Conservation (phyloP, 257 asterid genomes). For the Nicotiana otophora region DNA sequence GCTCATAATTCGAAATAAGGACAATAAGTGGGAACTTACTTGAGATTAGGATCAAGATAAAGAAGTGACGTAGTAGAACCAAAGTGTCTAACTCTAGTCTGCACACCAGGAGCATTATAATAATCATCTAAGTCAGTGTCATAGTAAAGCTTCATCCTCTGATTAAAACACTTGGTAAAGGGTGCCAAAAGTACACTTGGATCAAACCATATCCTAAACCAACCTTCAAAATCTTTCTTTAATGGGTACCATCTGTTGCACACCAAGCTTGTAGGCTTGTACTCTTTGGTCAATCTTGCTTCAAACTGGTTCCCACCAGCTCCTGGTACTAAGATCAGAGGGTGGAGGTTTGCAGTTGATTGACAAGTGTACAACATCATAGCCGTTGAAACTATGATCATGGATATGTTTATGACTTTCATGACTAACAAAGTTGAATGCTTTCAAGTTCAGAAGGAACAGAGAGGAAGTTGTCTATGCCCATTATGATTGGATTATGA, state of each 20-base stretch:
- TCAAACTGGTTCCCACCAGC: slow-evolving; percentile 90
- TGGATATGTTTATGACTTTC: slow-evolving; percentile 1
- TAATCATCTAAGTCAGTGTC: slow-evolving; percentile 59
- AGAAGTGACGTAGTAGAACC: slow-evolving; percentile 57
- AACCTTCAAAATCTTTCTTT: slow-evolving; percentile 56
- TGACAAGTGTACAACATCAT: slow-evolving; percentile 22
- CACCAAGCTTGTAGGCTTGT: slow-evolving; percentile 56
- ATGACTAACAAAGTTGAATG: background rate
- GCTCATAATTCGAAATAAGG: too few relatives aligned
- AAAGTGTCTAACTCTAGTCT: slow-evolving; percentile 65
- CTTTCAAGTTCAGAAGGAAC: background rate
- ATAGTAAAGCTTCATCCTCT: slow-evolving; percentile 64
- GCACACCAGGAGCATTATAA: slow-evolving; percentile 78
- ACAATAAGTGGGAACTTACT: slow-evolving; percentile 32
- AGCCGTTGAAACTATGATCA: slow-evolving; percentile 30
- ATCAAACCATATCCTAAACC: slow-evolving; percentile 96
- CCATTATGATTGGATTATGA: background rate
- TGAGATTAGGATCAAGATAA: slow-evolving; percentile 66
- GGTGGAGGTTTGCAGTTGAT: slow-evolving; percentile 38
- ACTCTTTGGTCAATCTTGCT: slow-evolving; percentile 57
- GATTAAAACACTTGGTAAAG: slow-evolving; percentile 66
- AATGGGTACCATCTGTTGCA: slow-evolving; percentile 61
- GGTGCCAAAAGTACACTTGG: slow-evolving; percentile 53
- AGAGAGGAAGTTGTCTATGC: background rate
- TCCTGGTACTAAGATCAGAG: slow-evolving; percentile 71